phyloP scores from a whole-genome alignment of 352 stramenopile species.

The Blastocystis hominis region DNA sequence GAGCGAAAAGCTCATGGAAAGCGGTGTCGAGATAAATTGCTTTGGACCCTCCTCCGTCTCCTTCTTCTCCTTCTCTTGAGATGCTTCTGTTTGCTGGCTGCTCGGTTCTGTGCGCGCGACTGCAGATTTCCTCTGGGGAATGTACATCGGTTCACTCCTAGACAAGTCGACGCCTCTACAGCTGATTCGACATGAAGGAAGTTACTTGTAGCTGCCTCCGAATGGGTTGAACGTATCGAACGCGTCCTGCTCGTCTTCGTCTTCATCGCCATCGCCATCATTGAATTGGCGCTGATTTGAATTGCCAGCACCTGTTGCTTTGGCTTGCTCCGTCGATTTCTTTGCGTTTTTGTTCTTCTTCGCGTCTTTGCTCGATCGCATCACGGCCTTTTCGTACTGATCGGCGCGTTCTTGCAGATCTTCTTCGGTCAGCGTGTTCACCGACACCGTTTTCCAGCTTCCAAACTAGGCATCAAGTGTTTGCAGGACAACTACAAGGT shows the following conservation, averaged over 20 bases:
- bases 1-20: not conserved
- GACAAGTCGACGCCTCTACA: slow-evolving; percentile 36
- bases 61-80: not conserved
- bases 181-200: not conserved
- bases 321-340: not conserved
- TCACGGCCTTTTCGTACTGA: slow-evolving; percentile 44
- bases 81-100: not conserved
- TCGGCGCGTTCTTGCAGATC: slow-evolving; percentile 12
- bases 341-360: slow-evolving; percentile 3
- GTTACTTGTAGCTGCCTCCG: slow-evolving; percentile 35
- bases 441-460: slow-evolving; percentile 49
- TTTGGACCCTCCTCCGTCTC: not conserved
- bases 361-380: not conserved
- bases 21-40: slow-evolving; percentile 9
- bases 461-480: not conserved
- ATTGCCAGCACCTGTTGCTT: not conserved
- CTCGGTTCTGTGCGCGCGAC: not conserved
- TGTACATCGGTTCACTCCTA: slow-evolving; percentile 22
- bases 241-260: slow-evolving; percentile 47
- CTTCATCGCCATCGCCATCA: not conserved
- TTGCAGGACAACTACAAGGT: not conserved
- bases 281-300: not conserved
- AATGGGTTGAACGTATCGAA: slow-evolving; percentile 49
- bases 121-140: not conserved
- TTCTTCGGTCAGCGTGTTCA: slow-evolving; percentile 12